phyloP scores from a whole-genome alignment of 805 yeast species.

The Saccharomycopsis schoenii region DNA sequence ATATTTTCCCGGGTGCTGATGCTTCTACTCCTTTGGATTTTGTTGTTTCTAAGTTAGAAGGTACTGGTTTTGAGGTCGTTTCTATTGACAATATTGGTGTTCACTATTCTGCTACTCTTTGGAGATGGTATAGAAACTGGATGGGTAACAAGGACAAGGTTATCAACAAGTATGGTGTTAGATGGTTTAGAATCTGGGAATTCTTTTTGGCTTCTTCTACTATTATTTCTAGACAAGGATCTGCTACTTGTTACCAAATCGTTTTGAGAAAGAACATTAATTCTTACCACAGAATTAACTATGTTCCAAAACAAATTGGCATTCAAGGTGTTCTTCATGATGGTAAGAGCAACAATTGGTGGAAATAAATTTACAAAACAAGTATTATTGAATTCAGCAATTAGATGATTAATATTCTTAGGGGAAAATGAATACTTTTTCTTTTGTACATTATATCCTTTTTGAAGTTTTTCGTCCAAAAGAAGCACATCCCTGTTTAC shows the following conservation, averaged over 20 bases:
- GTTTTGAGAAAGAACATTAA: conserved; percentile 84
- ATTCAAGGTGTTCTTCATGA: conserved; percentile 47
- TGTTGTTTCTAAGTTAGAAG: conserved; percentile 67
- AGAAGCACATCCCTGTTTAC: no score
- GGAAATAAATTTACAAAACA: conserved; percentile 1
- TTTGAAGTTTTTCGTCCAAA: no score
- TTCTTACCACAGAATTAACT: conserved; percentile 73
- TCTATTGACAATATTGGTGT: conserved; percentile 84
- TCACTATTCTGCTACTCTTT: conserved; percentile 81
- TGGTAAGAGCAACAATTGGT: conserved; percentile 26
- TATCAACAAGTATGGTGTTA: conserved; percentile 69
- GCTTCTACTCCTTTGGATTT: conserved; percentile 90
- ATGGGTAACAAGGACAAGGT: conserved; percentile 68
- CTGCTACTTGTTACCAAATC: conserved; percentile 87
- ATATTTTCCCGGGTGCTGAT: conserved; percentile 95
- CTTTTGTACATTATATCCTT: no score
- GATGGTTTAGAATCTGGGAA: conserved; percentile 94
- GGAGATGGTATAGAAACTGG: conserved; percentile 97
- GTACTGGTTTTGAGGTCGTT: conserved; percentile 78
- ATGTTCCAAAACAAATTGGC: conserved; percentile 71
- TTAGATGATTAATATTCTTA: conserved; percentile 32
- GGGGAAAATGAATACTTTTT: not conserved
- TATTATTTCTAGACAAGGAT: conserved; percentile 84
- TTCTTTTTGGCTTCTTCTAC: conserved; percentile 76
- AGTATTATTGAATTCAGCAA: not conserved